phyloP scores from a whole-genome alignment of 1,284 basidiomycete genomes.

The Veloporphyrellus conicus region DNA sequence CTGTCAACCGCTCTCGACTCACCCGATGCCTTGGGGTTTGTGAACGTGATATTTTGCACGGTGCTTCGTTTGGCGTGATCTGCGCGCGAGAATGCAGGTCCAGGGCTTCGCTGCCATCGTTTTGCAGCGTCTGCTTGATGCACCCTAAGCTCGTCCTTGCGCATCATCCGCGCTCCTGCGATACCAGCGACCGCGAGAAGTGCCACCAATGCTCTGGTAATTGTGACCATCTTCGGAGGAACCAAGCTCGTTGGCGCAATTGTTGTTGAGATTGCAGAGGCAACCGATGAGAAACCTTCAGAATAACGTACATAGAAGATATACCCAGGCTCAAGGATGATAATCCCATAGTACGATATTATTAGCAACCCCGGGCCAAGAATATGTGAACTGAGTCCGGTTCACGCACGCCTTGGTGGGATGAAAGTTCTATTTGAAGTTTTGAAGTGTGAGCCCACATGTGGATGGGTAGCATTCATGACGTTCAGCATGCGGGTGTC shows the following conservation, averaged over 20 bases:
- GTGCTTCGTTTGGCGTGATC: conserved; percentile 8
- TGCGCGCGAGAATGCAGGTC: conserved; percentile 13
- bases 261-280: background rate
- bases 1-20: conserved; percentile 20
- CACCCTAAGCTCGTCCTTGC: conserved; percentile 13
- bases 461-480: no score
- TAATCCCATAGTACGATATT: background rate
- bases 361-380: background rate
- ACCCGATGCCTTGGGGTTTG: conserved; percentile 63
- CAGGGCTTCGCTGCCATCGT: conserved; percentile 32
- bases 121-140: conserved; percentile 36
- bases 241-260: background rate
- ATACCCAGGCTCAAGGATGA: background rate
- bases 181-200: conserved; percentile 7
- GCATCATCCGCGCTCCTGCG: conserved; percentile 19
- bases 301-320: background rate
- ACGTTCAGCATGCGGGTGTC: no score
- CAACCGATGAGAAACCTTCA: background rate
- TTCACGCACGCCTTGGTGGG: no score
- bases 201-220: conserved; percentile 3
- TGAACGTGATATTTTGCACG: conserved; percentile 66
- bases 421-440: no score
- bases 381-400: background rate
- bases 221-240: conserved; percentile 11
- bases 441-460: no score